Evolutionary conservation across 106 monocot genomes (phyloP), one percentile per base, ranked within the genome.

Genomic region (Allium fistulosum): DNA sequence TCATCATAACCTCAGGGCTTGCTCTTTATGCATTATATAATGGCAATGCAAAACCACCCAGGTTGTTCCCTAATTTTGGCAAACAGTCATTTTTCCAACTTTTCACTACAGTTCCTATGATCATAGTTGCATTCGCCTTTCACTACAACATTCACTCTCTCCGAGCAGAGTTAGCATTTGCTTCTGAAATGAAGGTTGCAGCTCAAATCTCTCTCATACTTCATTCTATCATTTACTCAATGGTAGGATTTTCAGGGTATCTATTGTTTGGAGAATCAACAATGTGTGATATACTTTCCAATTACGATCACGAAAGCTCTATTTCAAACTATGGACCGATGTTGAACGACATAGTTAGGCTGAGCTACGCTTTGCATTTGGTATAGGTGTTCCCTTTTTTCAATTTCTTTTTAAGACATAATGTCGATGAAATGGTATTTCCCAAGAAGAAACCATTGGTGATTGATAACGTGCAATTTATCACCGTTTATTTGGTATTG

Each of bases 81-180:
- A 68, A 74, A 22, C 73, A 79, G 0, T 72, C 88, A 17, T 83
- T 83, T 17, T 82, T 83, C 55, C 80, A 96, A 51, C 81, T 96
- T 57, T 88, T 96, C 80, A 92, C 91, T 51, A 83, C 96, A 8
- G 76, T 92, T 59, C 96, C 96, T 0, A 85, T 96, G 69, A 78
- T 96, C 28, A 88, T 96, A 57, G 74, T 86, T 13, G 86, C 96
- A 45, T 96, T 92, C 88, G 92, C 96, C 51, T 96, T 96, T 83
- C 96, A 91, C 76, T 96, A 91, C 85, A 96, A 96, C 16, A 92
- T 96, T 17, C 96, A 96, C 65, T 88, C 96, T 5, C 84, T 96
- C 60, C 49, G 80, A 9, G 78, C 83, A 0, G 96, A 96, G 73
- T 66, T 96, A 17, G 67, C 69, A 16, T 82, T 69, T 11, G 55